A percentile compares a stretch with the other conserved stretches of the same genome.
phyloP scores from a whole-genome alignment of 805 yeast genomes.

The Starmerella sp. region DNA sequence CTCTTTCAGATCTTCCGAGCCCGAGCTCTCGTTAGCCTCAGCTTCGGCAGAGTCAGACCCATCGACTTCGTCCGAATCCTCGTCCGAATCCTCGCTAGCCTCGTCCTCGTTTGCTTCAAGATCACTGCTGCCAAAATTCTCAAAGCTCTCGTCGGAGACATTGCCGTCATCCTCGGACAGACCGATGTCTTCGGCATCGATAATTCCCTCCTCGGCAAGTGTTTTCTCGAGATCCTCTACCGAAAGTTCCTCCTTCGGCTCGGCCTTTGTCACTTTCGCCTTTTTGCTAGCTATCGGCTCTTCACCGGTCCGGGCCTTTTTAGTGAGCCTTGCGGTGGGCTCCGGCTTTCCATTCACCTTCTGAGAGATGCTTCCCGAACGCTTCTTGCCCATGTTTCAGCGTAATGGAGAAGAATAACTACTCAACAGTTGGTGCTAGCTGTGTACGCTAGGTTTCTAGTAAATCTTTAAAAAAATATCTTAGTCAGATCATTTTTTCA shows the following conservation, averaged over 20 bases:
- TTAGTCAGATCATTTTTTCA: not conserved
- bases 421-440: not conserved
- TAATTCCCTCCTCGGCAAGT: slow-evolving; percentile 17
- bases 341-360: not conserved
- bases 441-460: too few relatives aligned
- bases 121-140: not conserved
- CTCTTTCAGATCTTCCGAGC: not conserved
- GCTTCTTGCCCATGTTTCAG: slow-evolving; percentile 13
- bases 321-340: not conserved
- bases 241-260: slow-evolving; percentile 14
- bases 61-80: not conserved
- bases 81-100: not conserved
- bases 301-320: slow-evolving; percentile 6
- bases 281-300: not conserved
- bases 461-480: not conserved
- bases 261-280: not conserved
- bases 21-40: not conserved
- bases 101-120: not conserved
- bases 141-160: slow-evolving; percentile 3
- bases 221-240: slow-evolving; percentile 21
- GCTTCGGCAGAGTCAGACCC: not conserved
- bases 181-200: slow-evolving; percentile 16
- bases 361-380: slow-evolving; percentile 11
- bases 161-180: not conserved
- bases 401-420: not conserved